Evolutionary conservation across 768 basidiomycete species (phyloP).

Genomic region (Termitomyces sp.): DNA sequence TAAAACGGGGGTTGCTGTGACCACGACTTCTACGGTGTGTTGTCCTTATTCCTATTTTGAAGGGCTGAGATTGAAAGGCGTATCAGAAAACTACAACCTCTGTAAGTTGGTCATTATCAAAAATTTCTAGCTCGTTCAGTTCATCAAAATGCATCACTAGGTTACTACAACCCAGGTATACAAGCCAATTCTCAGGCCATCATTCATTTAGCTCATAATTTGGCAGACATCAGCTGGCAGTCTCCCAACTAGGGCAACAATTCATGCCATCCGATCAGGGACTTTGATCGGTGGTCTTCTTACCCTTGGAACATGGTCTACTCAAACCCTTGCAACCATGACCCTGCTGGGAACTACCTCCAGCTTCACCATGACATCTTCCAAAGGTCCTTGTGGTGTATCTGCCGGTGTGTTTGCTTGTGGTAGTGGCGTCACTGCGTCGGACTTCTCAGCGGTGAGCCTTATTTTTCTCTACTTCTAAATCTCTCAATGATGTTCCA

Average conservation of each 20-base stretch:
- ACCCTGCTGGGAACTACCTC: constrained; percentile 39
- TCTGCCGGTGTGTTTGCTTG: constrained; percentile 40
- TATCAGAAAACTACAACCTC: constrained; percentile 10
- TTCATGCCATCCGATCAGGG: constrained; percentile 34
- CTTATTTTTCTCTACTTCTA: background rate
- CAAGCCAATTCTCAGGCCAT: background rate
- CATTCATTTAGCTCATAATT: background rate
- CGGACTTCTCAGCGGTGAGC: constrained; percentile 49
- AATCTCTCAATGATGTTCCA: background rate
- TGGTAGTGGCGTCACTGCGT: constrained; percentile 41
- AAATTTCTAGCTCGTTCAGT: background rate
- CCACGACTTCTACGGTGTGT: constrained; percentile 15
- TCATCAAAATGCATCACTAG: background rate
- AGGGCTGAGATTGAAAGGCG: background rate
- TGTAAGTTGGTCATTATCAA: constrained; percentile 5
- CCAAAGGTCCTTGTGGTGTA: constrained; percentile 53
- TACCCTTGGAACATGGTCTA: constrained; percentile 52
- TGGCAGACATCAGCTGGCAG: constrained; percentile 11
- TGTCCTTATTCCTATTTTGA: background rate
- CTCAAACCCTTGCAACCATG: constrained; percentile 54
- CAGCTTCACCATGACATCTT: constrained; percentile 53
- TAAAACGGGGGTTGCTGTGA: constrained; percentile 32
- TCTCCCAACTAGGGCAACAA: constrained; percentile 42
- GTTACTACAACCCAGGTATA: constrained; percentile 13
- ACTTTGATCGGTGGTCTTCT: constrained; percentile 44